Evolutionary conservation across 2,329 filamentous ascomycete species (phyloP), one percentile per base, ranked within the genome.

Genomic region (Colletotrichum euphorbiae): DNA sequence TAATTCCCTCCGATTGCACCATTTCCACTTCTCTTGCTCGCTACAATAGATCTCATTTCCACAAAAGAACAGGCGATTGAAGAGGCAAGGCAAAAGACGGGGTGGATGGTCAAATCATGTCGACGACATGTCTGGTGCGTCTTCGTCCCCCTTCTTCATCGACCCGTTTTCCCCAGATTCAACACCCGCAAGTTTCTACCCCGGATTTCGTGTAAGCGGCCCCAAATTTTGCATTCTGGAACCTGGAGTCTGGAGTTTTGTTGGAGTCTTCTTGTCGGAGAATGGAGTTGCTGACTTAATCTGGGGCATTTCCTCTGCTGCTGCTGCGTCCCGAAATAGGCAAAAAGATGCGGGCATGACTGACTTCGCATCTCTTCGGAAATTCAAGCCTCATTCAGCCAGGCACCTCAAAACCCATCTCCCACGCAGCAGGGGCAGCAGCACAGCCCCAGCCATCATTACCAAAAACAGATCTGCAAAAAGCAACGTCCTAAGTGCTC

Each of bases 121-220:
- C 52, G 46, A 64, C 60, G 52, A 58, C 64, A 67, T 58, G 59
- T 58, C 52, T 64, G 60, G 52, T 67, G 46, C 38, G 59, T 55
- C 4, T 55, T 19, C 6, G 28, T 50, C 50, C 46, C 31, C 46
- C 38, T 54, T 54, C 9, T 63, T 15, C 55, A 17, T 28, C 21
- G 13, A 11, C 19, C 31, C 36, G 17, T 19, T 43, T 67, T 52
- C 64, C 64, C 64, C 64, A 42, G 64, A 48, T 54, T 48, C 19
- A 31, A 45, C 36, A 28, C 21, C 36, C 28, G 12, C 51, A 17
- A 48, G 45, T 46, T 12, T 31, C 36, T 46, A 36, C 51, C 64
- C 64, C 64, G 21, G 51, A 51, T 67, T 62, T 45, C 45, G 45
- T 42, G 13, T 40, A 50, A 60, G 38, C 19, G 45, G 55, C 52